Percentiles rank a stretch among this genome's conserved stretches.
These are phyloP conservation scores for Candida adriatica DNA, from an alignment of 805 yeast genomes.

Conservation along the genomic window DNA sequence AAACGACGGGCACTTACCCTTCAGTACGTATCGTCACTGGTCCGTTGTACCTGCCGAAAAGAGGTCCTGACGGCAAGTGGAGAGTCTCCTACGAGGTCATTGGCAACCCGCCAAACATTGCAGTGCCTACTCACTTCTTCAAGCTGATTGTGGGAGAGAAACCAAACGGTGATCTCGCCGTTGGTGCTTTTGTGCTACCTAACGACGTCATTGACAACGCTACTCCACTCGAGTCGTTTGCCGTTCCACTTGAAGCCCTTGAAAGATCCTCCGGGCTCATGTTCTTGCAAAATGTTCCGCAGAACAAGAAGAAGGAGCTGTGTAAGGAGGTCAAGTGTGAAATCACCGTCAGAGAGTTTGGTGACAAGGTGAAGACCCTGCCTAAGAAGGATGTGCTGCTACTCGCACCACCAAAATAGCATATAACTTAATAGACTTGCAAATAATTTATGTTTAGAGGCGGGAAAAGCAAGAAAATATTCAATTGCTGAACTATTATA, in stretches of 20 bases:
- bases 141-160: conserved; percentile 83
- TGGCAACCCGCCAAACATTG: conserved; percentile 93
- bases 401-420: conserved; percentile 9
- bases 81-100: conserved; percentile 85
- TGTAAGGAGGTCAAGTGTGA: conserved; percentile 79
- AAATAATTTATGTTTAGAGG: too few relatives aligned
- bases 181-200: conserved; percentile 92
- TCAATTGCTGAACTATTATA: too few relatives aligned
- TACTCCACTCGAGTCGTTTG: conserved; percentile 65
- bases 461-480: too few relatives aligned
- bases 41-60: conserved; percentile 81
- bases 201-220: conserved; percentile 72
- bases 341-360: conserved; percentile 76
- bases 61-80: conserved; percentile 71
- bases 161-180: conserved; percentile 44
- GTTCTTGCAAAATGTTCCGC: conserved; percentile 64
- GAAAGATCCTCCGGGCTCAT: conserved; percentile 85
- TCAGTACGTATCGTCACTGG: conserved; percentile 89
- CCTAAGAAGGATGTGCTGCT: conserved; percentile 14
- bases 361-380: conserved; percentile 25
- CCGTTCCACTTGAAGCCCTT: conserved; percentile 84
- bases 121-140: conserved; percentile 97
- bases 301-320: conserved; percentile 47
- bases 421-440: too few relatives aligned
- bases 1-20: conserved; percentile 63